Conservation (phyloP, 768 basidiomycete species). For the Trametes punicea region DNA sequence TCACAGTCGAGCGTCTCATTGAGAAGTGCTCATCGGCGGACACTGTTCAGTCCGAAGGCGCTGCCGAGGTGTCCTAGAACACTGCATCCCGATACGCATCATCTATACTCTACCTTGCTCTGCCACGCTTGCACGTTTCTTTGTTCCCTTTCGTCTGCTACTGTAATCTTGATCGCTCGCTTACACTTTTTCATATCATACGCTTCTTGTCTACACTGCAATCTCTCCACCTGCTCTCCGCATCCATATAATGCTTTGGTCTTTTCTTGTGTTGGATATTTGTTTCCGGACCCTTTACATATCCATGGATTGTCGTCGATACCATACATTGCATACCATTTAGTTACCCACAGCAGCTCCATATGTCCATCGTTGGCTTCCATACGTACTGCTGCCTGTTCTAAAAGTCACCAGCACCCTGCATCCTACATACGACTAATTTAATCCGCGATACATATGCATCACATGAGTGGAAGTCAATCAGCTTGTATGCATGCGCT, state of each 20-base stretch:
- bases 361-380: constrained; percentile 10
- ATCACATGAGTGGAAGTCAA: too few species aligned
- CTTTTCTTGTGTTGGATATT: constrained; percentile 21
- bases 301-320: constrained; percentile 16
- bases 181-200: neutral
- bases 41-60: neutral
- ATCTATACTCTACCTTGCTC: neutral
- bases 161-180: neutral
- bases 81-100: neutral
- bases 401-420: neutral
- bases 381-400: neutral
- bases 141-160: neutral
- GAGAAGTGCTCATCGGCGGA: constrained; percentile 40
- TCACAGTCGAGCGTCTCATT: constrained; percentile 69
- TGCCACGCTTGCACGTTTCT: neutral
- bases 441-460: constrained; percentile 15
- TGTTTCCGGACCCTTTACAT: constrained; percentile 17
- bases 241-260: constrained; percentile 20
- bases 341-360: constrained; percentile 17
- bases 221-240: neutral
- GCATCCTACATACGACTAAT: constrained; percentile 12
- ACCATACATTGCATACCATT: constrained; percentile 17
- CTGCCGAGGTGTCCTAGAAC: constrained; percentile 1
- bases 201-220: constrained; percentile 14
- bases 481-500: too few species aligned